Evolutionary conservation across 495 filamentous ascomycete species (phyloP).

Genomic region (Penicillium egyptiacum): DNA sequence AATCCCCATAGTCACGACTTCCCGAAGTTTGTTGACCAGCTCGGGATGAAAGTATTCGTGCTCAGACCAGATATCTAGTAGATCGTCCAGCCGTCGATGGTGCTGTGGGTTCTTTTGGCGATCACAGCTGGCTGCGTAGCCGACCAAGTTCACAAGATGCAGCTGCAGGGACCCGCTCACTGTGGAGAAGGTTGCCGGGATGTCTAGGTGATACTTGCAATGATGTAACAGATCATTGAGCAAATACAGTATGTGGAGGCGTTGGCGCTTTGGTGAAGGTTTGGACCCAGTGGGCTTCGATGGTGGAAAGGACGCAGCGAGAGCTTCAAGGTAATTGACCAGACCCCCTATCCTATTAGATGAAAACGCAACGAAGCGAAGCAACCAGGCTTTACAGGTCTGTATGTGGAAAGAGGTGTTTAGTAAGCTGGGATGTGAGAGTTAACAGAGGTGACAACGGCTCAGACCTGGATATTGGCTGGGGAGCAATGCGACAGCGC

Average conservation of each 20-base stretch:
- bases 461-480: slow-evolving; percentile 94
- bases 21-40: slow-evolving; percentile 60
- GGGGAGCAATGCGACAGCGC: slow-evolving; percentile 73
- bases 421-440: slow-evolving; percentile 40
- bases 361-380: slow-evolving; percentile 68
- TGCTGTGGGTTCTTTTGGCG: slow-evolving; percentile 62
- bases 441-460: slow-evolving; percentile 33
- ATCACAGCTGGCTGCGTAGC: slow-evolving; percentile 60
- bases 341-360: slow-evolving; percentile 62
- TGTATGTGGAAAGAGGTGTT: slow-evolving; percentile 51
- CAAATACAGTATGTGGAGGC: slow-evolving; percentile 79
- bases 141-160: slow-evolving; percentile 60
- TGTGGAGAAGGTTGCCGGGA: slow-evolving; percentile 43
- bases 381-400: slow-evolving; percentile 86
- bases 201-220: slow-evolving; percentile 58
- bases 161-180: slow-evolving; percentile 63
- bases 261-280: slow-evolving; percentile 64
- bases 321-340: slow-evolving; percentile 73
- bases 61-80: slow-evolving; percentile 74
- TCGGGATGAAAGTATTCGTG: slow-evolving; percentile 63
- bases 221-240: slow-evolving; percentile 84
- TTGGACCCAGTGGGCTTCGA: slow-evolving; percentile 24
- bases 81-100: slow-evolving; percentile 58
- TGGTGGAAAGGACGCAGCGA: slow-evolving; percentile 58
- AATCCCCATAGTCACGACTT: slow-evolving; percentile 45